Evolutionary conservation across 345 rosid genomes (phyloP).

Genomic region (Arabidopsis arenosa): DNA sequence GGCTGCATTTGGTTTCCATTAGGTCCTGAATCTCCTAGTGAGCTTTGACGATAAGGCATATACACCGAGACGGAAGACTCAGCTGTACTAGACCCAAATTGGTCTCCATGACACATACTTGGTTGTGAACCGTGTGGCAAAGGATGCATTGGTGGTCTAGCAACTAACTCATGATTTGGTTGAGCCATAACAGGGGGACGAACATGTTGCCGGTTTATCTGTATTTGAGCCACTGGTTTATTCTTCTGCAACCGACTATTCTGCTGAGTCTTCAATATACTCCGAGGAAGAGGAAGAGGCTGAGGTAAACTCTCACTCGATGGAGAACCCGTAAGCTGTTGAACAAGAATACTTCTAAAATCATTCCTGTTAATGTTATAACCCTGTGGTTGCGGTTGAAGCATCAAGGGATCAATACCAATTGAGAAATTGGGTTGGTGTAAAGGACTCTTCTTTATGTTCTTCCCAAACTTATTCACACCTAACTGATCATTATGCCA

Average conservation of each 20-base stretch:
- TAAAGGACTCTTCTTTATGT: conserved; percentile 70
- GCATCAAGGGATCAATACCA: conserved; percentile 59
- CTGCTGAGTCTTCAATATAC: conserved; percentile 60
- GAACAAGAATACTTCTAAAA: conserved; percentile 66
- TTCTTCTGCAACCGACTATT: conserved; percentile 69
- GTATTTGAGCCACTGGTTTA: conserved; percentile 64
- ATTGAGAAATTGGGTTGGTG: conserved; percentile 64
- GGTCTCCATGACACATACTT: conserved; percentile 49
- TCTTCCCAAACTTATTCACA: conserved; percentile 76
- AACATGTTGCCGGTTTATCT: conserved; percentile 54
- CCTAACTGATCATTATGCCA: conserved; percentile 63
- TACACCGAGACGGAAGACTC: conserved; percentile 71
- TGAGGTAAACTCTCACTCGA: conserved; percentile 63
- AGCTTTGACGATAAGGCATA: conserved; percentile 67
- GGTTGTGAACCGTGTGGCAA: conserved; percentile 37
- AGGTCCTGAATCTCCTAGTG: conserved; percentile 50
- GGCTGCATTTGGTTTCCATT: conserved; percentile 52
- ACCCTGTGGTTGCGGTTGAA: conserved; percentile 80
- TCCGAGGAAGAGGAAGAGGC: conserved; percentile 70
- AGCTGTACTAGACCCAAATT: conserved; percentile 50
- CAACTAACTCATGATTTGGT: background rate
- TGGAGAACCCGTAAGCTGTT: conserved; percentile 72
- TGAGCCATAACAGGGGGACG: conserved; percentile 41
- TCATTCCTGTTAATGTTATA: conserved; percentile 82
- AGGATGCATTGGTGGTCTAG: conserved; percentile 42